Base-by-base conservation (phyloP, 371 early-diverging fungal genomes). In the Sporodiniella umbellata region DNA sequence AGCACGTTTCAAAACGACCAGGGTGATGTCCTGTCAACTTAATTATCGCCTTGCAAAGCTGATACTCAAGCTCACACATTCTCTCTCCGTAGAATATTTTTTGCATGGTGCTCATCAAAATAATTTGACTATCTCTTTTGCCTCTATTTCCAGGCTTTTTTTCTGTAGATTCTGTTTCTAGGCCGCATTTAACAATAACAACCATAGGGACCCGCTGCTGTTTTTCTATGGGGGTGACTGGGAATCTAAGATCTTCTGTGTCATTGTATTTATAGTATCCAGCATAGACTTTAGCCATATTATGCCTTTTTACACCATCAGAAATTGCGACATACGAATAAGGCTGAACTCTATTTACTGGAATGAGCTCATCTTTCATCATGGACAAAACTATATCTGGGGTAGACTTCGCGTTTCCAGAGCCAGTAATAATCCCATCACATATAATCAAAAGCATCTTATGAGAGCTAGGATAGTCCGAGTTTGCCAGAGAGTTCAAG, bases 51-150 rank as follows among this genome's bases (percentile, higher is more conserved):
- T 86, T 85, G 72, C 94, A 98, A 40, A 99, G 78, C 51, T 97
- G 98, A 65, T 87, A 92, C 60, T 99, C 99, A 24, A 99, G 75
- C 28, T 90, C 86, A 21, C 94, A 94, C 92, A 99, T 89, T 22
- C 96, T 85, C 58, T 96, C 96, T 25, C 90, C 85, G 70, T 94
- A 96, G 59, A 91, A 86, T 35, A 96, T 86, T 56, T 88, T 87
- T 54, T 85, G 79, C 75, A 95, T 88, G 54, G 95, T 93, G 48
- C 87, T 86, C 95, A 96, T 95, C 35, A 96, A 66, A 51, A 98
- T 79, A 21, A 84, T 81, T 60, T 81, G 83, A 59, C 79, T 78
- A 39, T 81, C 84, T 35, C 83, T 69, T 53, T 79, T 75, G 35
- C 84, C 84, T 35, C 76, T 61, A 48, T 75, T 72, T 10, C 78